Evolutionary conservation across 768 basidiomycete species (phyloP), one percentile per base, ranked within the genome.

Genomic region (Fomitopsis pulvina): DNA sequence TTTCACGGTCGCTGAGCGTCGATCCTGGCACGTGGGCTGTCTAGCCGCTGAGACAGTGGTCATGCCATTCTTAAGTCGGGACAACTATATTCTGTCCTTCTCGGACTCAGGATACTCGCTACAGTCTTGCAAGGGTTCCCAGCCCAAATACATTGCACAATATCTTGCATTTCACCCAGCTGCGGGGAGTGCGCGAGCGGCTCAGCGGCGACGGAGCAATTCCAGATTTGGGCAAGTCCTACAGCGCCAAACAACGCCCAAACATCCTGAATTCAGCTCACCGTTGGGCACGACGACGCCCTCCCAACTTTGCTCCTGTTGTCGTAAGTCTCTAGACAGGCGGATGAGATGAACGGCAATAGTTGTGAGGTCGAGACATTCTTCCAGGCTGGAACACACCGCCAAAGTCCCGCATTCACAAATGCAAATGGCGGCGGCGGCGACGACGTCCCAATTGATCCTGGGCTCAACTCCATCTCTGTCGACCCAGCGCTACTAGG

Each of bases 401-500:
- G 85, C 54, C 71, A 75, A 58, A 76, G 75, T 57, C 81, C 81
- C 12, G 79, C 81, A 55, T 69, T 70, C 63, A 75, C n/a, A n/a
- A n/a, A n/a, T n/a, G n/a, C n/a, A n/a, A n/a, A n/a, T n/a, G n/a
- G 72, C 71, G 73, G 70, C 68, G 67, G 65, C 63, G 60, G 59
- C 61, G 75, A 80, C 71, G 76, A 79, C 68, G 84, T 89, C 66
- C 85, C 85, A 57, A 88, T 89, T 73, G 87, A 90, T 79, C 87
- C 87, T 60, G 81, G 79, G 37, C 79, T 88, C 55, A 76, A 50
- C 37, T 56, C 56, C 22, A 55, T 50, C 9, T 56, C 52, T 24
- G 50, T 65, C 24, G 62, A 65, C 59, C 57, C 63, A 6, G 57
- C 57, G 21, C 40, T 65, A 52, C 43, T 63, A 34, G 55, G 38